Evolutionary conservation across 2,329 filamentous ascomycete species (phyloP).

Genomic region (Tolypocladium nubicola): DNA sequence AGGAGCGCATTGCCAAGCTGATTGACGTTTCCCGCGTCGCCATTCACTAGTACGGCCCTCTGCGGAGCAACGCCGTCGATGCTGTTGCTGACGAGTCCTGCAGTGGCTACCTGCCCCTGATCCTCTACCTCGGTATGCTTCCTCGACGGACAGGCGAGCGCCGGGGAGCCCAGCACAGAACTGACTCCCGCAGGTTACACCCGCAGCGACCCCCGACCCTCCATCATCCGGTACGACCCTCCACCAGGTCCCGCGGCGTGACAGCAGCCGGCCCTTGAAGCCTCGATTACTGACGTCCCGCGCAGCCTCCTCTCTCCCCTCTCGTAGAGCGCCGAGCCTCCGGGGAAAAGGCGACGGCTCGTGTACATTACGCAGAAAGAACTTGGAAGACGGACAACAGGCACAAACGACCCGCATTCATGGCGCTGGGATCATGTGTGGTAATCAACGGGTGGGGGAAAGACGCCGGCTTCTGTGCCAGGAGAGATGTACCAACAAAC

Average conservation of each 20-base stretch:
- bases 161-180: not conserved
- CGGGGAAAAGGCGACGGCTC: not conserved
- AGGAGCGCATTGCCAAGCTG: conserved; percentile 97
- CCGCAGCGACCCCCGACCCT: conserved; percentile 82
- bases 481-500: conserved; percentile 1
- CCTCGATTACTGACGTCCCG: conserved; percentile 10
- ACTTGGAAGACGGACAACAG: not conserved
- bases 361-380: not conserved
- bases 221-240: conserved; percentile 43
- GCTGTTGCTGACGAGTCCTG: not conserved
- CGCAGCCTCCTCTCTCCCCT: conserved; percentile 53
- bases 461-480: not conserved
- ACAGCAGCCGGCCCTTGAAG: not conserved
- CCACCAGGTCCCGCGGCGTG: not conserved
- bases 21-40: conserved; percentile 90
- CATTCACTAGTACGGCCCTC: conserved; percentile 74
- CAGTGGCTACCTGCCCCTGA: conserved; percentile 91
- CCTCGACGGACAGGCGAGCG: conserved; percentile 8
- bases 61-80: conserved; percentile 21
- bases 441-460: not conserved
- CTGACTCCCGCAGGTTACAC: conserved; percentile 60
- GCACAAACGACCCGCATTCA: conserved; percentile 11
- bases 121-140: conserved; percentile 80
- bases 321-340: conserved; percentile 30
- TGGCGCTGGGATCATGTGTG: conserved; percentile 11